Base-by-base conservation (phyloP, 345 rosid species). In the Kandelia obovata region DNA sequence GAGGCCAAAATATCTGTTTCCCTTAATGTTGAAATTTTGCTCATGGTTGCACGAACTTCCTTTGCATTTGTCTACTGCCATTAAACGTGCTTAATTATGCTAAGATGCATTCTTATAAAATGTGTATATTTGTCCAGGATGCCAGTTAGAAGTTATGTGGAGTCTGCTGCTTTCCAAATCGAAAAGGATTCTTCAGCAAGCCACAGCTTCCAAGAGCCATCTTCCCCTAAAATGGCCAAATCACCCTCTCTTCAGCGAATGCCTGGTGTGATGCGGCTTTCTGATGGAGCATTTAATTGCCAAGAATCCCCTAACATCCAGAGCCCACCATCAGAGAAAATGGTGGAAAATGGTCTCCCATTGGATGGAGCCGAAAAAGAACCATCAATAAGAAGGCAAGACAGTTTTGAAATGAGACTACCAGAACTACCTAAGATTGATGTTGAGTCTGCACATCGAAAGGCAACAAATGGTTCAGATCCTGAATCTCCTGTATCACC, bases 401-500 rank as follows among this genome's bases (percentile, higher is more conserved):
- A 96, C 77, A 96, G 99, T 82, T 96, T 96, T 46, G 99, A 96
- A 82, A 92, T 82, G 94, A 80, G 90, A 75, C 81, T 96, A 35
- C 99, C 99, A 21, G 94, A 92, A 64, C 78, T 96, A 71, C 99
- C 96, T 37, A 96, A 90, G 85, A 82, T 96, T 78, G 98, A 92
- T 82, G 89, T 96, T 67, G 90, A 82, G 65, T 71, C 92, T 65
- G 81, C 80, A 59, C 79, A 90, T 65, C 82, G 69, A 63, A 91
- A 87, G 76, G 80, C 76, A 76, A 76, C 90, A 67, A 89, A 89
- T 73, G 97, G 91, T 69, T 91, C 98, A 35, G 97, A 90, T 68
- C 99, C 99, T 20, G 99, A 96, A 83, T 96, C 98, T 72, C 99
- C 99, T 71, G 91, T 96, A 68, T 94, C 98, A 34, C 98, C 98